Conservation (phyloP, 2,329 filamentous ascomycete species). For the Dactylellina sp. region DNA sequence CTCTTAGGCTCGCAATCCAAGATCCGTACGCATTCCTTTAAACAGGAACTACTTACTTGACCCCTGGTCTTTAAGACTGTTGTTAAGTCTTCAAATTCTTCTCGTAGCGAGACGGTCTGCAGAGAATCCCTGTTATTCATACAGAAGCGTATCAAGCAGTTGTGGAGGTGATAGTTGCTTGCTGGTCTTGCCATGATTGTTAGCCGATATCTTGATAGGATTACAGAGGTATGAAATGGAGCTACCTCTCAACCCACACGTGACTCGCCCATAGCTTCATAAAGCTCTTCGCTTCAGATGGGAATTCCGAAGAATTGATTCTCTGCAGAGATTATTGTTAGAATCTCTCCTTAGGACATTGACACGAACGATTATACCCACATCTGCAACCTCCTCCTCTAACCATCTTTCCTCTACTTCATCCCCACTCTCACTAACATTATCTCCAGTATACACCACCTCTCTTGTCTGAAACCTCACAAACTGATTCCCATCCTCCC, state of each 20-base stretch:
- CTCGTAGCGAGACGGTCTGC: neutral
- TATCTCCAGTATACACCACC: constrained; percentile 12
- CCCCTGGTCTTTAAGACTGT: constrained; percentile 3
- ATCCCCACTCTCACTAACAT: constrained; percentile 32
- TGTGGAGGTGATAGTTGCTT: constrained; percentile 29
- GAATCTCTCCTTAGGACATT: neutral
- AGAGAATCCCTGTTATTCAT: constrained; percentile 19
- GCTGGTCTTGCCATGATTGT: constrained; percentile 9
- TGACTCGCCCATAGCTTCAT: constrained; percentile 34
- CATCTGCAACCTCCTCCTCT: neutral
- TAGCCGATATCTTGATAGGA: neutral
- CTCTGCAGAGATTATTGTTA: neutral
- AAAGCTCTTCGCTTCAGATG: neutral
- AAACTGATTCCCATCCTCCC: constrained; percentile 80
- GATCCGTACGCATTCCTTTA: constrained; percentile 8
- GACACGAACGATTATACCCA: neutral
- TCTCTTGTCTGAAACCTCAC: constrained; percentile 26
- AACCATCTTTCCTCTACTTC: constrained; percentile 32
- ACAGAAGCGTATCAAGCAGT: constrained; percentile 42
- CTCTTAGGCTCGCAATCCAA: too few relatives aligned
- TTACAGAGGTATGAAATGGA: neutral
- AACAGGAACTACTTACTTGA: neutral
- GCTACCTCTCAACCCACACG: constrained; percentile 29
- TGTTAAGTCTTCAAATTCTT: constrained; percentile 23
- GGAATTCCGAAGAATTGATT: constrained; percentile 11